These are phyloP conservation scores for Gossypium australe DNA, from an alignment of 345 rosid species.

Conservation along the genomic window DNA sequence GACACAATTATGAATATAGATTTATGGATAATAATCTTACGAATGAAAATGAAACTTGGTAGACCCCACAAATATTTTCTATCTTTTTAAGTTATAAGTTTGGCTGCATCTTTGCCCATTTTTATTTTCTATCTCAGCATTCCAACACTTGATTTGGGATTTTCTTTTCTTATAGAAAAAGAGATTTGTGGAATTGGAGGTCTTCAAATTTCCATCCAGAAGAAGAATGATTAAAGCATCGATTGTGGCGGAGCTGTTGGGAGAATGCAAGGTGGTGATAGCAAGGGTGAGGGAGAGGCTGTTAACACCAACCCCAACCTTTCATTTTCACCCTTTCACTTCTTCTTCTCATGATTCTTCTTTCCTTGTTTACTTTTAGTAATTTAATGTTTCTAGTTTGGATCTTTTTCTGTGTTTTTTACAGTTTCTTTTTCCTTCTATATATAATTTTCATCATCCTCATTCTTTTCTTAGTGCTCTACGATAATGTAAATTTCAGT, in stretches of 20 bases:
- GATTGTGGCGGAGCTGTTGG: conserved; percentile 43
- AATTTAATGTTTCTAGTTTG: neutral
- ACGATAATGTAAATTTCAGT: too few relatives aligned
- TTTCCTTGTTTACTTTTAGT: conserved; percentile 13
- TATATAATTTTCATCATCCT: neutral
- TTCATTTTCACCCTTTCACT: neutral
- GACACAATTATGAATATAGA: too few relatives aligned
- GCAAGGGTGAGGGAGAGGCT: conserved; percentile 36
- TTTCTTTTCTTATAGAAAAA: neutral
- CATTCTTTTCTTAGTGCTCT: too few relatives aligned
- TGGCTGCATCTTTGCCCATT: conserved; percentile 1
- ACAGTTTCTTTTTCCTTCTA: neutral
- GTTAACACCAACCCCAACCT: conserved; percentile 20
- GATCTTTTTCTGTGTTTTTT: neutral
- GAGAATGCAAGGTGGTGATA: conserved; percentile 45
- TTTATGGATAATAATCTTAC: neutral
- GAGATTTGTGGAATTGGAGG: neutral
- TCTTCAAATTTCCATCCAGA: neutral
- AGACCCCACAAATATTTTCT: neutral
- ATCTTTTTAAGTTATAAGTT: neutral
- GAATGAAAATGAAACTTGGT: conserved; percentile 1
- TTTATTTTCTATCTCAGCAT: neutral
- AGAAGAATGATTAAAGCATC: conserved; percentile 45
- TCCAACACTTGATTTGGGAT: neutral
- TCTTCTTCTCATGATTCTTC: conserved; percentile 4